Evolutionary conservation across 2,329 filamentous ascomycete genomes (phyloP), one percentile per base, ranked within the genome.

Genomic region (Penicillium brasilianum): DNA sequence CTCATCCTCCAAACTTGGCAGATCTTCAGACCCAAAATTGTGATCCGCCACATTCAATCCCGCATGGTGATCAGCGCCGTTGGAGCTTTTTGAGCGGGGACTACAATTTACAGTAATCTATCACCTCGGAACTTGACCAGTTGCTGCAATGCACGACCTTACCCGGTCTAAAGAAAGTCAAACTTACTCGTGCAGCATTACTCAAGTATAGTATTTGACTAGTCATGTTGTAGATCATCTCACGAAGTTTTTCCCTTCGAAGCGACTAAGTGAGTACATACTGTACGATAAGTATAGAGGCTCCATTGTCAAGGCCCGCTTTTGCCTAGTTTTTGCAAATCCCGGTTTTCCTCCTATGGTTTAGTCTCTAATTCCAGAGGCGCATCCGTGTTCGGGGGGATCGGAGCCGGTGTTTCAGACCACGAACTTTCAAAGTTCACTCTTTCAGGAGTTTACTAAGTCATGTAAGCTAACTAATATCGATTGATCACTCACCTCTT

Each of bases 11-110:
- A 22, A 43, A 20, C 39, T 43, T 43, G 2, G 22, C 20, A 53
- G 22, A 25, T 39, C 32, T 25, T 22, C 18, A 55, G 37, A 25
- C 52, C 52, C 37, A 55, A 55, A 55, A 43, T 55, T 50, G 28
- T 3, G 48, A 10, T 36, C 48, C 30, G n/a, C 48, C 30, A 32
- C 30, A 36, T 25, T 18, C 48, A 30, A 13, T 50, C 48, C 48
- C 50, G 44, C 48, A 52, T 37, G 28, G 55, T 57, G 58, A 65
- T 64, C 61, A 53, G 52, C 61, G n/a, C 61, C 61, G 63, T 65
- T 65, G 61, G 44, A 58, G 52, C 54, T 54, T 57, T 16, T 43
- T 30, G 11, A 43, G 57, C 51, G 51, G 60, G 52, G 55, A 58
- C 5, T 13, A 30, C 20, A 4, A 39, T 13, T 3, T 34, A 34